Evolutionary conservation across 805 yeast genomes (phyloP), one percentile per base, ranked within the genome.

Genomic region (Saccharomycopsis fibuligera): DNA sequence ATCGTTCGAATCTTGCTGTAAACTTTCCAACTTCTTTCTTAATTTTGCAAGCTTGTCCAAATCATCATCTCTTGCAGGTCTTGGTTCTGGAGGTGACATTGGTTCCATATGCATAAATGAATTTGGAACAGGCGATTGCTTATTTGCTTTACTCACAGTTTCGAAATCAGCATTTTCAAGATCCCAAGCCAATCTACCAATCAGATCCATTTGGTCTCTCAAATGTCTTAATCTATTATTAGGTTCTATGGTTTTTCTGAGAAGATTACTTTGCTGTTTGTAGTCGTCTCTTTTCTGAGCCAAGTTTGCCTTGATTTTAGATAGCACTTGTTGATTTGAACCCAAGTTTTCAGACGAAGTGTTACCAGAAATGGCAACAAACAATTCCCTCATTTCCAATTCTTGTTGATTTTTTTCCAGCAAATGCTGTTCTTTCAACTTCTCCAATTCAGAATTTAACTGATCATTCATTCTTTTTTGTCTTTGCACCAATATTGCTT

Each of bases 91-190:
- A 2, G 56, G 51, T 24, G 43, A 43, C 38, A 37, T 17, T 5
- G 48, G 40, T 31, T 54, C 33, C 42, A 40, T 29, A 44, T 43
- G 10, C n/a, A n/a, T n/a, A n/a, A n/a, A n/a, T 24, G 27, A 4
- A 16, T 19, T 41, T 22, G 35, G 14, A 45, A 38, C 9, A 12
- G 25, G 29, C 6, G 44, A 31, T n/a, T n/a, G n/a, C n/a, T n/a
- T n/a, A 25, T 17, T 21, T 21, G 16, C 30, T 19, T 43, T 44
- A 45, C 17, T 29, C 44, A 9, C 54, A 29, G 79, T 86, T 24
- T 76, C 82, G 58, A 87, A 89, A 56, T 88, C 93, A 19, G 86
- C 83, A 76, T 79, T 82, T 62, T 91, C 97, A 50, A 91, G 71
- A 58, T 84, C 86, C 52, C 95, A 69, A 0, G 96, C 96, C 68